phyloP scores from a whole-genome alignment of 371 early-diverging fungal species.

The Chytridiales sp. region DNA sequence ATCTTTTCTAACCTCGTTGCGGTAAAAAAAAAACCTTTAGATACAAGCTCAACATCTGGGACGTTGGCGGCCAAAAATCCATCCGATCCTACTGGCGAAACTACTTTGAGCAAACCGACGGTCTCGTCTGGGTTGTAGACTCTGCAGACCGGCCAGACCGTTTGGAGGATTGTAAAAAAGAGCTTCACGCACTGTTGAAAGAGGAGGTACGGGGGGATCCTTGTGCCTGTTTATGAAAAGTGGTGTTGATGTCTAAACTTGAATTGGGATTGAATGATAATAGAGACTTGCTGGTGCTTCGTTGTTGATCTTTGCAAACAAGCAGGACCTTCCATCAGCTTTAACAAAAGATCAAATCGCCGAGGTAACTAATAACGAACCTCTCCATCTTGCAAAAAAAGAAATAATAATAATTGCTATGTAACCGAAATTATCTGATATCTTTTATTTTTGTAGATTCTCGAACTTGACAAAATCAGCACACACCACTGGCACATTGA shows the following conservation, averaged over 20 bases:
- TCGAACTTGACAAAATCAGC: constrained; percentile 71
- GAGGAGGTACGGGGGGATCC: constrained; percentile 67
- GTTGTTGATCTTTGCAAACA: constrained; percentile 91
- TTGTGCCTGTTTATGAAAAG: background rate
- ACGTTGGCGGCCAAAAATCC: constrained; percentile 98
- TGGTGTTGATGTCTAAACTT: constrained; percentile 1
- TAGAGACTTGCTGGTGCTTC: constrained; percentile 88
- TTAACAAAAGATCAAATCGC: constrained; percentile 70
- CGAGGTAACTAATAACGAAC: too few relatives aligned
- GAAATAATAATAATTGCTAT: too few relatives aligned
- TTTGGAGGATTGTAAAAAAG: constrained; percentile 75
- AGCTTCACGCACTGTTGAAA: constrained; percentile 73
- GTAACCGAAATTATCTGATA: constrained; percentile 5
- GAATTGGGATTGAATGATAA: background rate
- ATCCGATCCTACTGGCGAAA: constrained; percentile 99
- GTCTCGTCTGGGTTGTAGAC: constrained; percentile 98
- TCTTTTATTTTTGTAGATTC: constrained; percentile 43
- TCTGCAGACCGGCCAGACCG: constrained; percentile 78
- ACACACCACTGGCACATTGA: constrained; percentile 93
- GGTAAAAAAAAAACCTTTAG: constrained; percentile 27
- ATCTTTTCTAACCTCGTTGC: background rate
- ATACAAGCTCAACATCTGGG: constrained; percentile 88
- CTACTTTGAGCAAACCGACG: constrained; percentile 99
- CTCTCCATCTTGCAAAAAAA: too few relatives aligned
- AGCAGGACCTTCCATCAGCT: constrained; percentile 92